Evolutionary conservation across 768 basidiomycete species (phyloP).

Genomic region (Kwoniella botswanensis): DNA sequence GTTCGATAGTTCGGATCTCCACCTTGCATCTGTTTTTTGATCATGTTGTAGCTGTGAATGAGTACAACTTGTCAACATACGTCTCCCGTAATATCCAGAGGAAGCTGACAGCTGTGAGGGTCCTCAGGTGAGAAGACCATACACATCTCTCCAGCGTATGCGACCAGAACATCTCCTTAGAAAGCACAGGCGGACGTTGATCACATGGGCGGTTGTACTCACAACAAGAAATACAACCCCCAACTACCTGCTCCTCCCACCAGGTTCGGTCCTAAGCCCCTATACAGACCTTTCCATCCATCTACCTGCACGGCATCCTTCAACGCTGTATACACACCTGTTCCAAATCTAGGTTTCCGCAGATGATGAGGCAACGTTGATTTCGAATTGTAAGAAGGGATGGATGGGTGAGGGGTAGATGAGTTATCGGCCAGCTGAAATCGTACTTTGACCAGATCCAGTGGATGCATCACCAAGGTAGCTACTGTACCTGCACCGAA

Average conservation of each 20-base stretch:
- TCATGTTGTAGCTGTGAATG: conserved; percentile 78
- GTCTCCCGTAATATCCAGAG: no score
- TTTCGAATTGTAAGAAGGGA: conserved; percentile 13
- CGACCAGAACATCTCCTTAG: not conserved
- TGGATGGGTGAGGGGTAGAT: conserved; percentile 16
- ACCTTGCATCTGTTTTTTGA: conserved; percentile 74
- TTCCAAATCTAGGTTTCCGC: conserved; percentile 51
- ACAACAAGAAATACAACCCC: conserved; percentile 99
- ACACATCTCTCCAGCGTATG: no score
- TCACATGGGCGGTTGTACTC: conserved; percentile 57
- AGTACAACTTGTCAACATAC: not conserved
- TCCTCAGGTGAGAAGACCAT: no score
- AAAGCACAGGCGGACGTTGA: not conserved
- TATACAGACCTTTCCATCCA: conserved; percentile 85
- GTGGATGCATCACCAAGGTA: conserved; percentile 93
- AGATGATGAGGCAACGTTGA: conserved; percentile 25
- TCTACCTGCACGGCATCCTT: conserved; percentile 72
- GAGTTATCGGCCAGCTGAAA: conserved; percentile 79
- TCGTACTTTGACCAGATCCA: conserved; percentile 93
- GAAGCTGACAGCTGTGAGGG: no score
- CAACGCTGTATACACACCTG: conserved; percentile 74
- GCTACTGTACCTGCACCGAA: conserved; percentile 90
- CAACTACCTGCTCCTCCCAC: conserved; percentile 95
- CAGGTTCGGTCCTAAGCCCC: conserved; percentile 86
- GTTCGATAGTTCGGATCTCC: conserved; percentile 71